A percentile compares a stretch with the other conserved stretches of the same genome.
Conservation (phyloP, 371 early-diverging fungal species). For the Actinomucor elegans region DNA sequence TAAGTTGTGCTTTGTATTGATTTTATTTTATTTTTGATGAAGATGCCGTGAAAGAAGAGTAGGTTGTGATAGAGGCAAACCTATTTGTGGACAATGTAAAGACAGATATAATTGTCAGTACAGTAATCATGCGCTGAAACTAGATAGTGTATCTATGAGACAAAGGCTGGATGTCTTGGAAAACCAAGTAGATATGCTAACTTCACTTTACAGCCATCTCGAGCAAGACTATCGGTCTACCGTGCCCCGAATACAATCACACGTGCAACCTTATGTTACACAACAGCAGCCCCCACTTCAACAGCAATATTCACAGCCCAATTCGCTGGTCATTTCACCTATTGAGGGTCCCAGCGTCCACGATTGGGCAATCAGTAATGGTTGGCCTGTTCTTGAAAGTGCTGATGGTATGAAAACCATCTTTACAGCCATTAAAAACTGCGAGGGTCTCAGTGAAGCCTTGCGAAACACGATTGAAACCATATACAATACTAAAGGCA, state of each 20-base stretch:
- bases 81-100: conserved; percentile 33
- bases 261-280: conserved; percentile 5
- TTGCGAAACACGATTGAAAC: conserved; percentile 17
- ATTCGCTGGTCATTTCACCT: background rate
- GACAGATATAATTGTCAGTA: conserved; percentile 27
- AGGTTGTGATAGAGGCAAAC: conserved; percentile 34
- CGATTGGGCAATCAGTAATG: conserved; percentile 25
- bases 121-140: conserved; percentile 23
- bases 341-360: conserved; percentile 7
- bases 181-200: conserved; percentile 18
- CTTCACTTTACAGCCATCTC: conserved; percentile 5
- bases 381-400: conserved; percentile 27
- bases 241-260: conserved; percentile 11
- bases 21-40: too few species aligned
- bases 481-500: conserved; percentile 11
- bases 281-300: conserved; percentile 3
- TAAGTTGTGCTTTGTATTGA: background rate
- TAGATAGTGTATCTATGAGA: conserved; percentile 26
- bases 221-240: conserved; percentile 17
- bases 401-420: conserved; percentile 24
- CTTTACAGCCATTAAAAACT: conserved; percentile 24
- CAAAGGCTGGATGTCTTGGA: conserved; percentile 29
- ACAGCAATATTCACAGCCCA: background rate
- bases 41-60: conserved; percentile 40
- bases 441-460: conserved; percentile 28